A percentile compares a stretch with the other conserved stretches of the same genome.
Conservation (phyloP, 495 filamentous ascomycete genomes). For the Hypoxylon intermedium region DNA sequence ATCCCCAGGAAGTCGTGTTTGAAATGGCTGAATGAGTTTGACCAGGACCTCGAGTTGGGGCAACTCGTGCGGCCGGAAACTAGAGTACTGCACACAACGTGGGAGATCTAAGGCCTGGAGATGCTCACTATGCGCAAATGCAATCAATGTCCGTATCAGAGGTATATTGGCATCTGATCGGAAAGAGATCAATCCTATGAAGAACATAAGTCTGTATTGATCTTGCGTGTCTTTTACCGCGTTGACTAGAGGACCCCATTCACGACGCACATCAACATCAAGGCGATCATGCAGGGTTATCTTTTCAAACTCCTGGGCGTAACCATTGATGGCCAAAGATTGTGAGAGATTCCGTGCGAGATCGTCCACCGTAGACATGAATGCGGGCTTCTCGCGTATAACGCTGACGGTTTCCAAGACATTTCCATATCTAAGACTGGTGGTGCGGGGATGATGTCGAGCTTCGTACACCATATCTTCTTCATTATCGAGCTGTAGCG, state of each 20-base stretch:
- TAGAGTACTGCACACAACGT: conserved; percentile 28
- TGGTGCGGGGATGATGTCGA: conserved; percentile 22
- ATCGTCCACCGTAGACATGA: conserved; percentile 37
- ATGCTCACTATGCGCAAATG: conserved; percentile 41
- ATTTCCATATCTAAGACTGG: conserved; percentile 31
- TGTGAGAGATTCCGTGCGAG: conserved; percentile 39
- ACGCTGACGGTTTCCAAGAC: conserved; percentile 42
- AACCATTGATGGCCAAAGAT: conserved; percentile 45
- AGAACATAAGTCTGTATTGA: conserved; percentile 28
- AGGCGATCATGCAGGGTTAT: conserved; percentile 45
- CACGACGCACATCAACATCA: conserved; percentile 39
- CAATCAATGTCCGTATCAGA: conserved; percentile 38
- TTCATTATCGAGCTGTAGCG: neutral
- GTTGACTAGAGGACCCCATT: conserved; percentile 49
- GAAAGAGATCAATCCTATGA: conserved; percentile 40
- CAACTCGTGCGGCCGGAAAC: conserved; percentile 37
- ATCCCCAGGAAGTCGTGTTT: conserved; percentile 26
- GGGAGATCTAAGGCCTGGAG: conserved; percentile 40
- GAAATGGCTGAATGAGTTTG: conserved; percentile 33
- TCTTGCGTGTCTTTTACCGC: conserved; percentile 25
- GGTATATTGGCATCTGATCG: conserved; percentile 38
- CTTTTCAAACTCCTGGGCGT: conserved; percentile 36
- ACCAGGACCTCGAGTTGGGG: conserved; percentile 44
- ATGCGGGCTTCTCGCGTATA: conserved; percentile 37
- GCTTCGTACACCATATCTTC: conserved; percentile 27